Evolutionary conservation across 1,139 yeast species (phyloP).

Genomic region (Sugiyamaella neomexicana): DNA sequence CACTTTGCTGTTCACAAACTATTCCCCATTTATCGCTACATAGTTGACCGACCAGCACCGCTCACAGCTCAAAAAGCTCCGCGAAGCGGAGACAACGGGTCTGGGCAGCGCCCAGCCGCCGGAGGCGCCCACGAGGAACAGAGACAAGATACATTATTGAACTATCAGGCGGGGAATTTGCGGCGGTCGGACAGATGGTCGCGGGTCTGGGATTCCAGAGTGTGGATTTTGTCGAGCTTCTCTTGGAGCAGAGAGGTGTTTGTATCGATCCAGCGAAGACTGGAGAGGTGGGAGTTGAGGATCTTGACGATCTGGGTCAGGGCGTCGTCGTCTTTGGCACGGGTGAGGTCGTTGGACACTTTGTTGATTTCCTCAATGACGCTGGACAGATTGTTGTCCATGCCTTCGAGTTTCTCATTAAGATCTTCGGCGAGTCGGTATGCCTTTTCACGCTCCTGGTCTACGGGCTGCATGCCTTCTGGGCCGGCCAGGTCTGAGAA

Average conservation of each 20-base stretch:
- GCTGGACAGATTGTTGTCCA: constrained; percentile 73
- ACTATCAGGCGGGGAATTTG: constrained; percentile 1
- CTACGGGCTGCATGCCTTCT: constrained; percentile 50
- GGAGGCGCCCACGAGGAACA: not conserved
- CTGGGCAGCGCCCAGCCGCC: constrained; percentile 1
- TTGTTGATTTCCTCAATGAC: constrained; percentile 83
- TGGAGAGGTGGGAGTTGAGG: constrained; percentile 84
- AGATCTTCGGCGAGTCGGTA: constrained; percentile 83
- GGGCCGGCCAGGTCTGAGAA: constrained; percentile 38
- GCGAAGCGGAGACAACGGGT: not conserved
- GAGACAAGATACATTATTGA: not conserved
- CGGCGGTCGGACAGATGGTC: constrained; percentile 10
- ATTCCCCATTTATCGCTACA: too few relatives aligned
- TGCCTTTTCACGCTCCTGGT: constrained; percentile 87
- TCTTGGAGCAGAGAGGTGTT: constrained; percentile 67
- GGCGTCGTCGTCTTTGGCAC: constrained; percentile 55
- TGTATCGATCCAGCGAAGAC: constrained; percentile 81
- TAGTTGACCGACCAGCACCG: too few relatives aligned
- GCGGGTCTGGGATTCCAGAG: constrained; percentile 10
- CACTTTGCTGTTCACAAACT: too few relatives aligned
- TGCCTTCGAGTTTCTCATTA: constrained; percentile 74
- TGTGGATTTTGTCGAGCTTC: constrained; percentile 40
- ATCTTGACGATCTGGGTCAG: constrained; percentile 68
- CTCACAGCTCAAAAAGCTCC: too few relatives aligned
- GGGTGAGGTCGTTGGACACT: constrained; percentile 79